These are phyloP conservation scores for Fusarium buharicum DNA, from an alignment of 2,329 filamentous ascomycete genomes.

Conservation along the genomic window DNA sequence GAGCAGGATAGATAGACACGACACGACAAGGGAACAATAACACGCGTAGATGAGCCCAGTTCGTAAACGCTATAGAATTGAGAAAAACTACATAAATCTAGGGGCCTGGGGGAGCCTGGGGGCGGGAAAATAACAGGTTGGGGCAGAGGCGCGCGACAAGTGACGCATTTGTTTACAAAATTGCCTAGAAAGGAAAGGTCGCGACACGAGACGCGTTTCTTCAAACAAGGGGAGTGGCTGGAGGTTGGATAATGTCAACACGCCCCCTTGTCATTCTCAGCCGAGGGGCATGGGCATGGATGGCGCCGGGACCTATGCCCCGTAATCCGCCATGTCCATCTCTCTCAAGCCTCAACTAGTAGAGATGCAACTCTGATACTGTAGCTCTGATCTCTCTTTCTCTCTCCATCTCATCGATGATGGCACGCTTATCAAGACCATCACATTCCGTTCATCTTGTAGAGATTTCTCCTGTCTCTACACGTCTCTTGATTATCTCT, in stretches of 20 bases:
- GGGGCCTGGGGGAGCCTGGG: conserved; percentile 16
- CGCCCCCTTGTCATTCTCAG: conserved; percentile 28
- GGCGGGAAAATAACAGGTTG: conserved; percentile 34
- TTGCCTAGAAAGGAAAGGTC: conserved; percentile 46
- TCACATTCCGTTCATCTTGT: conserved; percentile 41
- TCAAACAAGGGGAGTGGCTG: conserved; percentile 35
- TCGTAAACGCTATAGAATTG: background rate
- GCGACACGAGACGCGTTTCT: conserved; percentile 50
- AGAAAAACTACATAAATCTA: background rate
- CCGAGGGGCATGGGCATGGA: conserved; percentile 18
- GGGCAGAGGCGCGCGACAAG: conserved; percentile 36
- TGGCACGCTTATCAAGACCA: conserved; percentile 35
- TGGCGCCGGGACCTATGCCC: conserved; percentile 40
- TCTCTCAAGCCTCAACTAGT: conserved; percentile 24
- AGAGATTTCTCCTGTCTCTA: conserved; percentile 11
- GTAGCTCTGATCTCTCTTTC: conserved; percentile 32
- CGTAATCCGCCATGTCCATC: too few relatives aligned
- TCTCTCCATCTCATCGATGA: conserved; percentile 36
- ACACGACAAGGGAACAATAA: conserved; percentile 13
- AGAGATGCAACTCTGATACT: background rate
- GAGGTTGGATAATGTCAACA: background rate
- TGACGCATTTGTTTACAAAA: conserved; percentile 54
- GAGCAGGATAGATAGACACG: background rate
- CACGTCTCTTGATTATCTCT: conserved; percentile 4
- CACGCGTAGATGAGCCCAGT: conserved; percentile 17